A percentile compares a stretch with the other conserved stretches of the same genome.
Evolutionary conservation across 345 rosid genomes (phyloP).

Genomic region (Schrenkiella parvula): DNA sequence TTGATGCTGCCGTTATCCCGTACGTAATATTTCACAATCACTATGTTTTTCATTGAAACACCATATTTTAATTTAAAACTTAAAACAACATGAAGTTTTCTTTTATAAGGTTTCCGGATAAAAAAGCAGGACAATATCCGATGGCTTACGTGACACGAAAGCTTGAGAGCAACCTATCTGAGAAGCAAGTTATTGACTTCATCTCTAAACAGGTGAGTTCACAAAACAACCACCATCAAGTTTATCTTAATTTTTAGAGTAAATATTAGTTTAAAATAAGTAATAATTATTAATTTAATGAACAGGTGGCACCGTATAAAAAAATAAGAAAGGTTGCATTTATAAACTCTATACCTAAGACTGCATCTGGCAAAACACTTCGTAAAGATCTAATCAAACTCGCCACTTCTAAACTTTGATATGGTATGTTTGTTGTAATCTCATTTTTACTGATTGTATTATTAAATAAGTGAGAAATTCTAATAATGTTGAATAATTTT

Average conservation of each 20-base stretch:
- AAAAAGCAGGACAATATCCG: conserved; percentile 72
- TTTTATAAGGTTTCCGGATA: conserved; percentile 60
- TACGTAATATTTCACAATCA: conserved; percentile 40
- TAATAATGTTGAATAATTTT: not conserved
- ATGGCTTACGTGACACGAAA: conserved; percentile 77
- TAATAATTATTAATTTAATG: not conserved
- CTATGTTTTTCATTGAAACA: not conserved
- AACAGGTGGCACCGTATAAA: conserved; percentile 84
- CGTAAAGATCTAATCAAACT: conserved; percentile 79
- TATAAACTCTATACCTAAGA: conserved; percentile 59
- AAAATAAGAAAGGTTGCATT: conserved; percentile 44
- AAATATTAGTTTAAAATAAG: no score
- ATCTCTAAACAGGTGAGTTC: conserved; percentile 57
- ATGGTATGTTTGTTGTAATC: not conserved
- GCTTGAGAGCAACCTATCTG: conserved; percentile 39
- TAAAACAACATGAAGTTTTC: not conserved
- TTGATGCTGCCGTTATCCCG: conserved; percentile 87
- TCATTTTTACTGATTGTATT: not conserved
- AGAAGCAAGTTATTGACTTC: conserved; percentile 54
- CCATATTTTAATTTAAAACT: not conserved
- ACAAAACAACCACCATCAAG: not conserved
- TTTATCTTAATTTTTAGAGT: no score
- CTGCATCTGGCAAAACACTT: conserved; percentile 76
- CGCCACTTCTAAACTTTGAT: conserved; percentile 68
- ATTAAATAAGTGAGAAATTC: not conserved